Evolutionary conservation across 805 yeast genomes (phyloP), one percentile per base, ranked within the genome.

Genomic region (Kodamaea lidongshanica): DNA sequence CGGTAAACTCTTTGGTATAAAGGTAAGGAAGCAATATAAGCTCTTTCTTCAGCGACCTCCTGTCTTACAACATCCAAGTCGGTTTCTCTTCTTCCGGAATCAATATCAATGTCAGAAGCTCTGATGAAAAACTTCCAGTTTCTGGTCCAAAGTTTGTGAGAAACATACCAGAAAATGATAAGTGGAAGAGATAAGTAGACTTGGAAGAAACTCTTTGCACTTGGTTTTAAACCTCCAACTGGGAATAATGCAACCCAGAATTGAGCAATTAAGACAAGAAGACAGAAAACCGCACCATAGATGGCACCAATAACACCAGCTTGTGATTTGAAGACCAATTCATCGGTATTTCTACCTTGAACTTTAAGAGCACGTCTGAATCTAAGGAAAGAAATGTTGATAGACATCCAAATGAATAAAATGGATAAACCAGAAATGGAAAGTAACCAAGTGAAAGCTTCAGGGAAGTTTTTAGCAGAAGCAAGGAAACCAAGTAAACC

Each of bases 371-470:
- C 86, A 28, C 67, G 64, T 48, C 73, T 69, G 58, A 80, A 83
- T 34, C 75, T 68, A 23, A 77, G 42, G 47, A 79, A 87, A 25
- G 78, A 72, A 21, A 70, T 56, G 46, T 80, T 76, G 39, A 81
- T 76, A 5, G 85, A 70, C 29, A 77, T 78, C 94, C 94, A 83
- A 14, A 82, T 77, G 55, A 79, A 74, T 34, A 82, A 62, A 11
- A 86, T 74, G 1, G 86, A 74, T 39, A 83, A 61, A 38, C 88
- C 87, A 23, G 85, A 76, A 18, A 83, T 52, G 9, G 87, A 79
- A 45, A 79, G 62, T 52, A 82, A 56, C 92, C 92, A 82, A 38
- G 63, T 61, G 58, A 83, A 83, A 16, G 79, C 79, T 6, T 55
- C 67, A 31, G 66, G 68, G 50, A 72, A 71, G 34, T 67, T 56